Conservation (phyloP, 495 filamentous ascomycete species). For the Apodospora peruviana region DNA sequence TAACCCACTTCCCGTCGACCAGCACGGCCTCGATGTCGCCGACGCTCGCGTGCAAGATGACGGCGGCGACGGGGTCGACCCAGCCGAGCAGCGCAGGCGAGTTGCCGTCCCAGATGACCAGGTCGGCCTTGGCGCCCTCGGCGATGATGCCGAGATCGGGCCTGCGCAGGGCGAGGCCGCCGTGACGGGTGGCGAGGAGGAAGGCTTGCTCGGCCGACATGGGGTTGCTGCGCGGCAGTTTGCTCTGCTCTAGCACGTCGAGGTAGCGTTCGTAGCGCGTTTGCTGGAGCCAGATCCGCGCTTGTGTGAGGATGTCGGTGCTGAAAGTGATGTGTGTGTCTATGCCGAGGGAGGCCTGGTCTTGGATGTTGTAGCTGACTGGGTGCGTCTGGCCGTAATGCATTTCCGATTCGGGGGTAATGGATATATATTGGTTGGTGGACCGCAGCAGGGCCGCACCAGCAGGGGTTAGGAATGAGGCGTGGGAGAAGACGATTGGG, state of each 20-base stretch:
- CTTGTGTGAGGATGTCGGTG: slow-evolving; percentile 39
- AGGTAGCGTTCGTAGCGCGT: slow-evolving; percentile 26
- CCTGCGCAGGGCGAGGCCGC: slow-evolving; percentile 37
- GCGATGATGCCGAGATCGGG: slow-evolving; percentile 41
- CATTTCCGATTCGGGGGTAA: slow-evolving; percentile 42
- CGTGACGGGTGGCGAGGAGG: slow-evolving; percentile 42
- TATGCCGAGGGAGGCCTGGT: slow-evolving; percentile 38
- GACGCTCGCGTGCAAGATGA: slow-evolving; percentile 44
- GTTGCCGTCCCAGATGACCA: slow-evolving; percentile 45
- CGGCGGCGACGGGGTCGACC: slow-evolving; percentile 46
- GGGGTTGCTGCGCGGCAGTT: slow-evolving; percentile 33
- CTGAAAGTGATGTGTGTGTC: slow-evolving; percentile 43
- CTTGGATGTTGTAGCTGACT: slow-evolving; percentile 27
- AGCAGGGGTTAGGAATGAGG: slow-evolving; percentile 20
- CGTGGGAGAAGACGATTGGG: slow-evolving; percentile 40
- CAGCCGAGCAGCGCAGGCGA: slow-evolving; percentile 43
- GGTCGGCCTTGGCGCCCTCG: slow-evolving; percentile 41
- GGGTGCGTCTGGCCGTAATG: slow-evolving; percentile 39
- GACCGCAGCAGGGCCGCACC: slow-evolving; percentile 26
- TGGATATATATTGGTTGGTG: slow-evolving; percentile 37
- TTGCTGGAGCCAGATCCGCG: slow-evolving; percentile 38
- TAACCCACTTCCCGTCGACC: slow-evolving; percentile 40
- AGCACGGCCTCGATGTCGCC: slow-evolving; percentile 44
- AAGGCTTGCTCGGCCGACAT: slow-evolving; percentile 47
- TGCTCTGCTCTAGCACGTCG: slow-evolving; percentile 27